These are phyloP conservation scores for Xylariaceae sp. DNA, from an alignment of 2,329 filamentous ascomycete species.

Conservation along the genomic window DNA sequence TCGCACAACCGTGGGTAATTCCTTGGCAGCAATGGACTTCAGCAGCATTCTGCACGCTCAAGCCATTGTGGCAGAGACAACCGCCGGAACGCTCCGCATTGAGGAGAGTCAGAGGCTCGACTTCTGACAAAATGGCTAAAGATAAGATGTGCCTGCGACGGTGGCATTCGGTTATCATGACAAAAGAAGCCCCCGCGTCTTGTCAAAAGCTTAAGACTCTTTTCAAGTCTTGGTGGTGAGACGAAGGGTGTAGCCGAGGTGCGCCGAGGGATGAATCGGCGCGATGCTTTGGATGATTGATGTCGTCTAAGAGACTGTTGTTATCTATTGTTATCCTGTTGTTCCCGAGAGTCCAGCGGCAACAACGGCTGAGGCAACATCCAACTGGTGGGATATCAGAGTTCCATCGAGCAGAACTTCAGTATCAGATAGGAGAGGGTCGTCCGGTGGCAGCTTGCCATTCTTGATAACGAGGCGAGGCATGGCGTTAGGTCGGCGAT, in stretches of 20 bases:
- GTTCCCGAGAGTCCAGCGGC: no score
- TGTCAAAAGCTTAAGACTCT: not conserved
- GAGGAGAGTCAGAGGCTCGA: not conserved
- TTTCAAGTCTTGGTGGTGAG: not conserved
- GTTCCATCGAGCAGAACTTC: not conserved
- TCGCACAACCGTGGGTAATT: no score
- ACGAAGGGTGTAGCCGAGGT: not conserved
- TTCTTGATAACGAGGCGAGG: not conserved
- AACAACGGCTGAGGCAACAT: not conserved
- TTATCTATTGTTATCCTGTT: no score
- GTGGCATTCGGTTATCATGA: conserved; percentile 9
- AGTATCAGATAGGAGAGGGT: not conserved
- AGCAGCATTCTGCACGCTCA: no score
- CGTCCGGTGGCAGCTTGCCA: not conserved
- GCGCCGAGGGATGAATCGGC: no score
- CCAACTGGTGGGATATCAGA: not conserved
- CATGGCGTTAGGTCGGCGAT: not conserved
- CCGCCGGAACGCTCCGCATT: not conserved
- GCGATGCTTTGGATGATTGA: no score
- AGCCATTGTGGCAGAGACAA: not conserved
- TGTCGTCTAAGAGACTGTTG: no score
- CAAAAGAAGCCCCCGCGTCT: not conserved
- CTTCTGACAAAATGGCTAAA: no score
- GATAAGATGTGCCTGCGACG: conserved; percentile 6
- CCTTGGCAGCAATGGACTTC: no score